phyloP scores from a whole-genome alignment of 2,329 filamentous ascomycete genomes.

The Pestalotiopsis sp. region DNA sequence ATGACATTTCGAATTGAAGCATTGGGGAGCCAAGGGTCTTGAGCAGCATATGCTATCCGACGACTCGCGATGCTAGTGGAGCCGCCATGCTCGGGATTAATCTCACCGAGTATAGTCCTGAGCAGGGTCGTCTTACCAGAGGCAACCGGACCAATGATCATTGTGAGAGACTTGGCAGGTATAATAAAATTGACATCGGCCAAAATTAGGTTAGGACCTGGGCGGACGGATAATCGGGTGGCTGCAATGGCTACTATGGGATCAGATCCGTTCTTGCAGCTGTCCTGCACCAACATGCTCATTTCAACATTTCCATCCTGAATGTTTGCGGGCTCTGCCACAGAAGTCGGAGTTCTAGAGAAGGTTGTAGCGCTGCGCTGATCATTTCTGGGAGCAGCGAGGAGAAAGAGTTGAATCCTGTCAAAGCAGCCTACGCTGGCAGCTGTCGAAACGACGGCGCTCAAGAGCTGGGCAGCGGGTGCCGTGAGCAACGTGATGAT shows the following conservation, averaged over 20 bases:
- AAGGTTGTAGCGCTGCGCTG: conserved; percentile 17
- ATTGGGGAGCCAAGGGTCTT: conserved; percentile 1
- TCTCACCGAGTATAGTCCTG: conserved; percentile 38
- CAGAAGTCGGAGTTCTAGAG: conserved; percentile 19
- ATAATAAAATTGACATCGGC: conserved; percentile 32
- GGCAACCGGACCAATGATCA: conserved; percentile 43
- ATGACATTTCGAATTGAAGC: neutral
- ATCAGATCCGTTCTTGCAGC: neutral
- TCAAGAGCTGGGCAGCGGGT: conserved; percentile 20
- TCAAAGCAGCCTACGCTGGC: conserved; percentile 39
- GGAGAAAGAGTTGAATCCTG: conserved; percentile 38
- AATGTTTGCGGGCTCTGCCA: neutral
- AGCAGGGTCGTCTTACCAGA: conserved; percentile 46
- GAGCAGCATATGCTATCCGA: neutral
- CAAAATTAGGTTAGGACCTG: neutral
- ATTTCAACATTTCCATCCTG: neutral
- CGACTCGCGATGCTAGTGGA: conserved; percentile 18
- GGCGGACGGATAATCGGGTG: neutral
- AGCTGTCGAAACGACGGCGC: conserved; percentile 36
- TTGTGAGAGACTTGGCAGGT: conserved; percentile 29
- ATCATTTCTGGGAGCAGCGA: conserved; percentile 16
- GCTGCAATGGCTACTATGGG: neutral
- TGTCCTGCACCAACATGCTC: neutral
- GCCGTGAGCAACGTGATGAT: conserved; percentile 37
- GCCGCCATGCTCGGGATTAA: conserved; percentile 25